A percentile compares a stretch with the other conserved stretches of the same genome.
These are phyloP conservation scores for Globisporangium rhizosaccharum DNA, from an alignment of 352 stramenopile genomes.

Conservation along the genomic window DNA sequence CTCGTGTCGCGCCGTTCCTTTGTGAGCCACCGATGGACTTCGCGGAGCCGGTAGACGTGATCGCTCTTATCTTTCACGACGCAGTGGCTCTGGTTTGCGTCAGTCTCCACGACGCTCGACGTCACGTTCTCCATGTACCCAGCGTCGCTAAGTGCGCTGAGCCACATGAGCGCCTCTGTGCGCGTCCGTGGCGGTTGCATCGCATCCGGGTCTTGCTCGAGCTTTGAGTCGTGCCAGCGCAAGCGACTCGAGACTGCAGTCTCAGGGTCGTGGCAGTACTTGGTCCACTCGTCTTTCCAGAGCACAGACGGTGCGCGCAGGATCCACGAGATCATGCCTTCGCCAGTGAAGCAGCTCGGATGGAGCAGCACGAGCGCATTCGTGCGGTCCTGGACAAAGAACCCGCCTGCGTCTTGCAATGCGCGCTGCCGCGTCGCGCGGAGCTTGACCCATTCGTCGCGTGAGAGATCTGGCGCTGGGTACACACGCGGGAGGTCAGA, in stretches of 20 bases:
- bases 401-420: conserved; percentile 33
- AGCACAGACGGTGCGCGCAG: conserved; percentile 31
- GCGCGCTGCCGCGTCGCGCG: conserved; percentile 36
- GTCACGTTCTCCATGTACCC: conserved; percentile 56
- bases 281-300: conserved; percentile 47
- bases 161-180: conserved; percentile 38
- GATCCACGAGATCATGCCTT: conserved; percentile 65
- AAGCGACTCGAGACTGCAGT: conserved; percentile 21
- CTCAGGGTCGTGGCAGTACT: conserved; percentile 35
- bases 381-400: conserved; percentile 51
- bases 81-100: conserved; percentile 30
- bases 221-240: conserved; percentile 26
- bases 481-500: conserved; percentile 17
- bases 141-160: conserved; percentile 50
- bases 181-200: conserved; percentile 33
- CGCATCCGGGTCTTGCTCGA: conserved; percentile 39
- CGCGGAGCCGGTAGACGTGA: conserved; percentile 47
- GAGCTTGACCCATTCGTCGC: conserved; percentile 50
- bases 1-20: conserved; percentile 30
- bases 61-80: conserved; percentile 42
- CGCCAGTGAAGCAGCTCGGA: conserved; percentile 48
- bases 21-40: conserved; percentile 42
- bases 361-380: conserved; percentile 27
- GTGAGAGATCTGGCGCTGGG: conserved; percentile 10
- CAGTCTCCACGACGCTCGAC: conserved; percentile 9